phyloP scores from a whole-genome alignment of 1,284 basidiomycete genomes.

The Rhodotorula glutinis region DNA sequence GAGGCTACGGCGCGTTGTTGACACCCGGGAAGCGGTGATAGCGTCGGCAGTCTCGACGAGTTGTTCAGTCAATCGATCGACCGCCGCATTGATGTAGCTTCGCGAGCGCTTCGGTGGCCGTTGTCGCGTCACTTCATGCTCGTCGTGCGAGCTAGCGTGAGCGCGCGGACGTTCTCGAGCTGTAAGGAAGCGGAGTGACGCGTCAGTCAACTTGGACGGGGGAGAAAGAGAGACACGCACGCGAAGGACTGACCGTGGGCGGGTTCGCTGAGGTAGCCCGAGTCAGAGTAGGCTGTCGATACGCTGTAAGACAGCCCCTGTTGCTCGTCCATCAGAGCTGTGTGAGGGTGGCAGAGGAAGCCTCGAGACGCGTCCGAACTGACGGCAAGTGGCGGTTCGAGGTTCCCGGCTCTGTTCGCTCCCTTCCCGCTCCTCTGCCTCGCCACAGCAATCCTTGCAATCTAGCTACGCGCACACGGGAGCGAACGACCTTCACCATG shows the following conservation, averaged over 20 bases:
- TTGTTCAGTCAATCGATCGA: not conserved
- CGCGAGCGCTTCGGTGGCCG: not conserved
- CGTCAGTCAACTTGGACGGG: conserved; percentile 1
- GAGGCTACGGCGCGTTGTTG: not conserved
- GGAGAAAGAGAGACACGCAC: not conserved
- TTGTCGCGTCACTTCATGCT: not conserved
- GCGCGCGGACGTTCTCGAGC: not conserved
- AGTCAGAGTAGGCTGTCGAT: not conserved
- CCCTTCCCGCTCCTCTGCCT: too few relatives aligned
- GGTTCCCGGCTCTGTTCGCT: too few relatives aligned
- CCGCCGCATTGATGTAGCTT: not conserved
- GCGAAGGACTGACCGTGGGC: not conserved
- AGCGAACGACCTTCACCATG: not conserved
- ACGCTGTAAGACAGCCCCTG: not conserved
- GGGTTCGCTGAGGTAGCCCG: conserved; percentile 5
- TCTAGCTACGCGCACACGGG: too few relatives aligned
- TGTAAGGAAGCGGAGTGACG: not conserved
- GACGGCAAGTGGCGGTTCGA: too few relatives aligned
- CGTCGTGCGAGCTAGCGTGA: not conserved
- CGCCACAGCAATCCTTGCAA: too few relatives aligned
- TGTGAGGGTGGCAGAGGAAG: too few relatives aligned
- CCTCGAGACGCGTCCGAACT: too few relatives aligned
- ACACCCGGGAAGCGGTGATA: not conserved
- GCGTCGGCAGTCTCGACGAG: conserved; percentile 3
- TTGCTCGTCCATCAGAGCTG: too few relatives aligned